These are phyloP conservation scores for Candida nemodendra DNA, from an alignment of 805 yeast genomes.

Conservation along the genomic window DNA sequence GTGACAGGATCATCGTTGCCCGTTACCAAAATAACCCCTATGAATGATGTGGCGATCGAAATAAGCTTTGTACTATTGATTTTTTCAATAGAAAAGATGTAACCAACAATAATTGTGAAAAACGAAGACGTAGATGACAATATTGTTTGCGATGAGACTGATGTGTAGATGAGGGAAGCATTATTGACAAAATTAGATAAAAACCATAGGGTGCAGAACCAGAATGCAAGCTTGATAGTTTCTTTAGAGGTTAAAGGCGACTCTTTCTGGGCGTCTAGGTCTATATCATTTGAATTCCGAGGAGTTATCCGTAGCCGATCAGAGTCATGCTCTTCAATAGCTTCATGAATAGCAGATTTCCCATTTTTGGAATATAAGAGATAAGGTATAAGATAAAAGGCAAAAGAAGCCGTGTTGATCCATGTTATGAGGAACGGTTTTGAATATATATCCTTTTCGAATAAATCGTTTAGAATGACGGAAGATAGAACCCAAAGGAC, in stretches of 20 bases:
- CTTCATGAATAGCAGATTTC: background rate
- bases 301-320: constrained; percentile 1
- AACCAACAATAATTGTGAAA: constrained; percentile 85
- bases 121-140: constrained; percentile 89
- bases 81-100: constrained; percentile 64
- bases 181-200: constrained; percentile 85
- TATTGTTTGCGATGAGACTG: constrained; percentile 93
- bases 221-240: constrained; percentile 71
- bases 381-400: constrained; percentile 71
- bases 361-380: constrained; percentile 12
- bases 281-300: background rate
- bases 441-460: constrained; percentile 63
- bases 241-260: constrained; percentile 46
- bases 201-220: constrained; percentile 89
- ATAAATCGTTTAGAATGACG: constrained; percentile 74
- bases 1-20: constrained; percentile 53
- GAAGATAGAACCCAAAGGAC: constrained; percentile 90
- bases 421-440: constrained; percentile 94
- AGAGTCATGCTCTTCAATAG: background rate
- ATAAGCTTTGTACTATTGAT: constrained; percentile 62
- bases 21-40: constrained; percentile 81
- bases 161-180: constrained; percentile 81
- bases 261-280: background rate
- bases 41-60: constrained; percentile 69
- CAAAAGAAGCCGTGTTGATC: constrained; percentile 82